Percentiles rank a stretch among this genome's conserved stretches.
phyloP scores from a whole-genome alignment of 1,284 basidiomycete species.

The Malassezia pachydermatis region DNA sequence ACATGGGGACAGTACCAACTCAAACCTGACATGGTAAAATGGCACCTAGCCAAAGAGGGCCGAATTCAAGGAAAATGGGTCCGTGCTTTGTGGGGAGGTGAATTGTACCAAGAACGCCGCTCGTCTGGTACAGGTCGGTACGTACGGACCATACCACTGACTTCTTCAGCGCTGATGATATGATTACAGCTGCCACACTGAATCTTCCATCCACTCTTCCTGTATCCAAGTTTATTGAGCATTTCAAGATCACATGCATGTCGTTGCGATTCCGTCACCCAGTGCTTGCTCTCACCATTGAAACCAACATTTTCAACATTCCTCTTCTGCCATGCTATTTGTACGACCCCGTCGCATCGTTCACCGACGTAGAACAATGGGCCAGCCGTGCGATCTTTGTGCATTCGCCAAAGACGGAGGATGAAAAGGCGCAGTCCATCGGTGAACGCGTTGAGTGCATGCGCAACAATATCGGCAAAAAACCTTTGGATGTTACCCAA shows the following conservation, averaged over 20 bases:
- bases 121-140: conserved; percentile 2
- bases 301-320: neutral
- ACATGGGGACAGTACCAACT: conserved; percentile 13
- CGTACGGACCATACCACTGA: neutral
- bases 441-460: neutral
- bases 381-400: neutral
- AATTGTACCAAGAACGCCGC: conserved; percentile 18
- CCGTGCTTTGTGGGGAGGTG: conserved; percentile 12
- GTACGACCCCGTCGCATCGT: conserved; percentile 2
- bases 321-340: conserved; percentile 5
- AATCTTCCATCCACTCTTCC: neutral
- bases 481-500: neutral
- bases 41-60: conserved; percentile 5
- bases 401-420: neutral
- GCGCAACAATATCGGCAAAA: neutral
- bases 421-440: neutral
- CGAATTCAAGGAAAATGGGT: neutral
- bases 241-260: conserved; percentile 1
- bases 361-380: conserved; percentile 8
- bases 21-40: neutral
- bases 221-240: neutral
- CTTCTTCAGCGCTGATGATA: conserved; percentile 9
- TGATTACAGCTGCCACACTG: conserved; percentile 6
- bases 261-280: conserved; percentile 10
- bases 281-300: conserved; percentile 6